Evolutionary conservation across 495 filamentous ascomycete species (phyloP).

Genomic region (Glonium stellatum): DNA sequence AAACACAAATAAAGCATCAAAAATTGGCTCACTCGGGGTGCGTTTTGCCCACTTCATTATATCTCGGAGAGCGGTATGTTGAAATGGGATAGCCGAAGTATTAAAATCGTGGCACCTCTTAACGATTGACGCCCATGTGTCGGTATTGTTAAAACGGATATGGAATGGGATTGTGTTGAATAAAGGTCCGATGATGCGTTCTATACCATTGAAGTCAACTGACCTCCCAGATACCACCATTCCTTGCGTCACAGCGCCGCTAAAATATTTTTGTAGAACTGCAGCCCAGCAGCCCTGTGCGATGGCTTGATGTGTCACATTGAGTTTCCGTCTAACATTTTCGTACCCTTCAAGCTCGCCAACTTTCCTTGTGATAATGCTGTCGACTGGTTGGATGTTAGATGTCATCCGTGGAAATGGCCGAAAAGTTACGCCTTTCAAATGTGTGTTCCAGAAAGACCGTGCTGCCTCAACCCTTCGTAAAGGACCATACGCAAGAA

Average conservation of each 20-base stretch:
- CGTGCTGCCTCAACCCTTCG: slow-evolving; percentile 47
- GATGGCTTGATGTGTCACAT: slow-evolving; percentile 68
- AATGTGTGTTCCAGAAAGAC: slow-evolving; percentile 60
- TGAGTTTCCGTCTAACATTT: slow-evolving; percentile 44
- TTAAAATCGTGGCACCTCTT: slow-evolving; percentile 56
- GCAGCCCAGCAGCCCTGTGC: slow-evolving; percentile 63
- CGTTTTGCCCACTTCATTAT: slow-evolving; percentile 61
- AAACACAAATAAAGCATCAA: slow-evolving; percentile 83
- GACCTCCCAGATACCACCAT: slow-evolving; percentile 64
- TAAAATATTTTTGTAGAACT: slow-evolving; percentile 43
- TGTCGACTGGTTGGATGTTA: neutral
- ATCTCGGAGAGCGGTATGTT: slow-evolving; percentile 65
- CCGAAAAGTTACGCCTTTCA: slow-evolving; percentile 31
- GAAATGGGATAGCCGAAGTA: slow-evolving; percentile 51
- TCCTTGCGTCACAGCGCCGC: slow-evolving; percentile 47
- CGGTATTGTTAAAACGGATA: slow-evolving; percentile 40
- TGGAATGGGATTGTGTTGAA: slow-evolving; percentile 84
- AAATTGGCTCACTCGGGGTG: slow-evolving; percentile 52
- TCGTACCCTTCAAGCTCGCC: slow-evolving; percentile 28
- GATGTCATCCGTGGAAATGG: slow-evolving; percentile 4
- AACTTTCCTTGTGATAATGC: slow-evolving; percentile 8
- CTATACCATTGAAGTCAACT: slow-evolving; percentile 57
- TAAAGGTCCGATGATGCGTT: slow-evolving; percentile 69
- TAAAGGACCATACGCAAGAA: slow-evolving; percentile 50
- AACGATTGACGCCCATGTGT: slow-evolving; percentile 48